These are phyloP conservation scores for Zea luxurians DNA, from an alignment of 176 grass and related monocot genomes.

Conservation along the genomic window DNA sequence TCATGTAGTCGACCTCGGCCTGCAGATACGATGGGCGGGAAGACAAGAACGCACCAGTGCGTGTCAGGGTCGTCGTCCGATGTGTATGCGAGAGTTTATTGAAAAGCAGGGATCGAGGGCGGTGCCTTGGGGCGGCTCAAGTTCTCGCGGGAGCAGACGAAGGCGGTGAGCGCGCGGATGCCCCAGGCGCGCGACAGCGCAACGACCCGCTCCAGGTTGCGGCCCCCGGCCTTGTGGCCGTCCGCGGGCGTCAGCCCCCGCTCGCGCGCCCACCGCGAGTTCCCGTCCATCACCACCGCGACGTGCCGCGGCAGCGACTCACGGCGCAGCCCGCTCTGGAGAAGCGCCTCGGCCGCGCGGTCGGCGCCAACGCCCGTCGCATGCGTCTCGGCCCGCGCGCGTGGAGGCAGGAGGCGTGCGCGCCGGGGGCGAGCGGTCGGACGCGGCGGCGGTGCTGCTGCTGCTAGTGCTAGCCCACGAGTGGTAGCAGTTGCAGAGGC, in stretches of 20 bases:
- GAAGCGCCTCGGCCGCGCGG: background rate
- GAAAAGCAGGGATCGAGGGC: background rate
- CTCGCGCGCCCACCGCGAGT: slow-evolving; percentile 53
- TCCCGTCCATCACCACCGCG: slow-evolving; percentile 72
- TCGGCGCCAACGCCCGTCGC: background rate
- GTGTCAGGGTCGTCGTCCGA: no score
- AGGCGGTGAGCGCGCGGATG: slow-evolving; percentile 52
- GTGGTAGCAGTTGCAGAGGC: background rate
- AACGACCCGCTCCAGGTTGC: slow-evolving; percentile 41
- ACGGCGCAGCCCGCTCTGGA: slow-evolving; percentile 26
- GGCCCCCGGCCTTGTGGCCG: slow-evolving; percentile 59
- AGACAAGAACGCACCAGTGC: background rate
- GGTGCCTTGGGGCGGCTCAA: slow-evolving; percentile 50
- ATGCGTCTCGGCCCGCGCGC: background rate
- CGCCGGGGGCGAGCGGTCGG: background rate
- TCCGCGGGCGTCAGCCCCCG: slow-evolving; percentile 37
- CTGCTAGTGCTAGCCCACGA: background rate
- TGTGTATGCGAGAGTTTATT: no score
- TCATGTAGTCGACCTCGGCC: slow-evolving; percentile 55
- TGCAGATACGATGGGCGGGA: slow-evolving; percentile 11
- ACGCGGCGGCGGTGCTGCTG: background rate
- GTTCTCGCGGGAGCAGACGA: slow-evolving; percentile 71
- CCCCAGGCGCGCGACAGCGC: slow-evolving; percentile 48
- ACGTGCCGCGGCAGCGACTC: slow-evolving; percentile 57
- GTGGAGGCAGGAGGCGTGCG: background rate